Conservation (phyloP, 805 yeast species). For the Grigorovia yakushimaensis region DNA sequence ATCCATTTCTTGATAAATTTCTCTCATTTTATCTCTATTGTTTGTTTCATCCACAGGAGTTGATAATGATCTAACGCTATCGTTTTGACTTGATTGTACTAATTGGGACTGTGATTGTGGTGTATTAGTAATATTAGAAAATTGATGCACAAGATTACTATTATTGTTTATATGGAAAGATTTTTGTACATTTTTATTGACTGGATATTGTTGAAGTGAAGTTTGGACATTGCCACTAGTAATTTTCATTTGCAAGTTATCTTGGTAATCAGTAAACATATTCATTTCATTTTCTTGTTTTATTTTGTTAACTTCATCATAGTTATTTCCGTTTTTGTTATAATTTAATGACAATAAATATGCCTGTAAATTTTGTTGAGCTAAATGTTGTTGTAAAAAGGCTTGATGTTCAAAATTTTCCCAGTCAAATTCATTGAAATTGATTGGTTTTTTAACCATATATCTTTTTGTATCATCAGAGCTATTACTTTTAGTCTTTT, state of each 20-base stretch:
- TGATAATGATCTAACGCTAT: not conserved
- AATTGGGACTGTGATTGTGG: not conserved
- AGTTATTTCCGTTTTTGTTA: not conserved
- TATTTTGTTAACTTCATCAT: not conserved
- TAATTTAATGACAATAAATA: slow-evolving; percentile 20
- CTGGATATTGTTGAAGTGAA: not conserved
- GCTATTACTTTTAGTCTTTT: not conserved
- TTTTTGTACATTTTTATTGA: not conserved
- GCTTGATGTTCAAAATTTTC: slow-evolving; percentile 28
- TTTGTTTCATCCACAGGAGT: not conserved
- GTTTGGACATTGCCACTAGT: too few relatives aligned
- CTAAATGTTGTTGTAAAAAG: slow-evolving; percentile 26
- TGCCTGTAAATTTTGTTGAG: slow-evolving; percentile 28
- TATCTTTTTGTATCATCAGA: slow-evolving; percentile 12
- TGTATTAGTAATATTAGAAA: not conserved
- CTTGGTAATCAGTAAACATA: not conserved
- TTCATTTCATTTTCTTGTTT: not conserved
- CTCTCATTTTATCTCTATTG: not conserved
- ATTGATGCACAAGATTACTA: not conserved
- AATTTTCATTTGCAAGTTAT: not conserved
- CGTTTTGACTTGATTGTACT: not conserved
- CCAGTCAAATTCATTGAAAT: slow-evolving; percentile 28
- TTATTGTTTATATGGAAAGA: not conserved
- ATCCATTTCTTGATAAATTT: slow-evolving; percentile 1
- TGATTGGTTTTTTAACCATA: slow-evolving; percentile 27